phyloP scores from a whole-genome alignment of 1,284 basidiomycete species.

The Peniophora sp. region DNA sequence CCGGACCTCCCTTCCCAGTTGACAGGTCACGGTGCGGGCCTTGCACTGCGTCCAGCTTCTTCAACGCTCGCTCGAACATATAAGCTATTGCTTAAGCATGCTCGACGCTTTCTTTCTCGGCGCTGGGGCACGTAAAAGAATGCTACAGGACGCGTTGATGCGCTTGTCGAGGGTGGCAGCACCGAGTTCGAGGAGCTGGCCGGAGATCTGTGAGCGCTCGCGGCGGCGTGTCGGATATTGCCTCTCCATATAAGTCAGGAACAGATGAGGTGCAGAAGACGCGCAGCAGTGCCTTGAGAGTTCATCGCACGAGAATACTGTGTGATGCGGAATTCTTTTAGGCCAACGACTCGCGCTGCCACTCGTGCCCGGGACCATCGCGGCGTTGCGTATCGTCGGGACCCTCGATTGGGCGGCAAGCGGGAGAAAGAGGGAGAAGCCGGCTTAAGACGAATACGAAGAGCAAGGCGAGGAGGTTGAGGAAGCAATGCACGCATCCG shows the following conservation, averaged over 20 bases:
- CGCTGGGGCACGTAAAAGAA: constrained; percentile 34
- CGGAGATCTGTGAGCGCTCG: constrained; percentile 36
- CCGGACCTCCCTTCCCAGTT: constrained; percentile 32
- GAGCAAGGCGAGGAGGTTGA: constrained; percentile 13
- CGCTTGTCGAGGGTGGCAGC: constrained; percentile 8
- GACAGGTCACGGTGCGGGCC: constrained; percentile 31
- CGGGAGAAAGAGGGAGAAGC: too few species aligned
- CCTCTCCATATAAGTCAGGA: constrained; percentile 9
- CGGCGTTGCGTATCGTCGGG: not conserved
- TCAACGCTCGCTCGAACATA: constrained; percentile 32
- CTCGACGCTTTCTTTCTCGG: constrained; percentile 56
- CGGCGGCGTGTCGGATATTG: constrained; percentile 28
- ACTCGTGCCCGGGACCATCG: constrained; percentile 37
- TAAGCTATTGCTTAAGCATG: constrained; percentile 49
- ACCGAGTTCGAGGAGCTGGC: constrained; percentile 20
- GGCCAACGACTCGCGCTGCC: constrained; percentile 34
- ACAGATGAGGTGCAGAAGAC: constrained; percentile 8
- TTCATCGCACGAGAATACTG: constrained; percentile 46
- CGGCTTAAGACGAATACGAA: not conserved
- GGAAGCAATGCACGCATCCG: constrained; percentile 17
- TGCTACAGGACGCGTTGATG: constrained; percentile 3
- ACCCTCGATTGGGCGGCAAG: too few species aligned
- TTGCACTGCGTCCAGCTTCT: constrained; percentile 26
- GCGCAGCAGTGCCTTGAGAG: constrained; percentile 46
- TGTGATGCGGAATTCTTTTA: constrained; percentile 45